Percentiles rank a stretch among this genome's conserved stretches.
These are phyloP conservation scores for Perkinsus olseni DNA, from an alignment of 169 alveolate species.

Conservation along the genomic window DNA sequence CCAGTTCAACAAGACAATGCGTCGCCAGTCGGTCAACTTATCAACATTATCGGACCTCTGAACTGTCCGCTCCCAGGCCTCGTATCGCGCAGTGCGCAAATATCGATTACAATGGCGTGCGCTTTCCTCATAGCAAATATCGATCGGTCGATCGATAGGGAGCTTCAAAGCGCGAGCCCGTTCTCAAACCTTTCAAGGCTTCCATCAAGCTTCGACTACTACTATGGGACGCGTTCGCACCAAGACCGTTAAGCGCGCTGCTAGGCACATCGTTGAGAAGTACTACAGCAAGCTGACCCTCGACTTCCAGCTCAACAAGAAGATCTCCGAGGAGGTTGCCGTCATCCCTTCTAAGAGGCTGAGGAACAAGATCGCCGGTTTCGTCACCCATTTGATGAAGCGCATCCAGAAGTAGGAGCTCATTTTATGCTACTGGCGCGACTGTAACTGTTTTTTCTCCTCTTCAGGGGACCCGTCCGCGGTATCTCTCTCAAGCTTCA, in stretches of 20 bases:
- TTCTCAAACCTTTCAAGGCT: no score
- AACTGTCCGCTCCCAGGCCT: no score
- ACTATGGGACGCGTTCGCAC: constrained; percentile 98
- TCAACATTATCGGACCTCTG: no score
- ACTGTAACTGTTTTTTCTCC: constrained; percentile 17
- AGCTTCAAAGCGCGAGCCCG: no score
- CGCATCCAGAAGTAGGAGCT: constrained; percentile 81
- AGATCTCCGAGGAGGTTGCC: constrained; percentile 98
- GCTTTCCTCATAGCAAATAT: no score
- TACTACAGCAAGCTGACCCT: constrained; percentile 90
- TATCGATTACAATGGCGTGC: no score
- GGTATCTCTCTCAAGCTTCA: constrained; percentile 98
- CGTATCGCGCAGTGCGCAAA: no score
- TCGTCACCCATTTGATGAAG: constrained; percentile 82
- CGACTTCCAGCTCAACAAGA: constrained; percentile 98
- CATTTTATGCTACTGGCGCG: constrained; percentile 20
- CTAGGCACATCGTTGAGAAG: constrained; percentile 96
- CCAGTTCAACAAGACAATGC: no score
- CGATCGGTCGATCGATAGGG: no score
- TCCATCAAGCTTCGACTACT: no score
- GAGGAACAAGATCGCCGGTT: constrained; percentile 95
- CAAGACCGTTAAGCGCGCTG: constrained; percentile 98
- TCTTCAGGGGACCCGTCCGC: constrained; percentile 98
- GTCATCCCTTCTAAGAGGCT: constrained; percentile 95
- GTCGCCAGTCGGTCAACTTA: no score